These are phyloP conservation scores for Paecilomyces niveus DNA, from an alignment of 2,329 filamentous ascomycete genomes.

Conservation along the genomic window DNA sequence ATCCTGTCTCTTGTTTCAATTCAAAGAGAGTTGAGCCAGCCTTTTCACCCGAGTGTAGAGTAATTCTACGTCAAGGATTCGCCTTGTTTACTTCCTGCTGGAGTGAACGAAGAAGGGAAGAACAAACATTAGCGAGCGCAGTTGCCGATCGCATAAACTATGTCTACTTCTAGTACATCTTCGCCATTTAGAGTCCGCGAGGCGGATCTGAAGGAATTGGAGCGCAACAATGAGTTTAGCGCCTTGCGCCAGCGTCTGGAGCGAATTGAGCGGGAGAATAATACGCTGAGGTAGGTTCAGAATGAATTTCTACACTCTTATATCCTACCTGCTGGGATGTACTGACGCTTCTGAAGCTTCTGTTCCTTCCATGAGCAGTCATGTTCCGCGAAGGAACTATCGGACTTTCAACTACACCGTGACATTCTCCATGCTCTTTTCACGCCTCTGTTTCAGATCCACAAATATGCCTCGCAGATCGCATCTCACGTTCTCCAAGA, in stretches of 20 bases:
- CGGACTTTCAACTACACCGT: slow-evolving; percentile 44
- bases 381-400: slow-evolving; percentile 23
- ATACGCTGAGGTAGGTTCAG: slow-evolving; percentile 21
- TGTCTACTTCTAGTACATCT: slow-evolving; percentile 8
- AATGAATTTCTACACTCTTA: background rate
- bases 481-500: slow-evolving; percentile 45
- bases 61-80: background rate
- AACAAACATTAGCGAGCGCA: background rate
- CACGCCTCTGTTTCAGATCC: slow-evolving; percentile 51
- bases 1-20: background rate
- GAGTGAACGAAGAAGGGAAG: background rate
- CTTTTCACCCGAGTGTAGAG: background rate
- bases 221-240: slow-evolving; percentile 28
- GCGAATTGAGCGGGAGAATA: slow-evolving; percentile 28
- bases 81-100: background rate
- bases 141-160: slow-evolving; percentile 4
- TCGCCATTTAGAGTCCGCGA: slow-evolving; percentile 29
- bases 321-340: background rate
- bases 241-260: slow-evolving; percentile 26
- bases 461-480: slow-evolving; percentile 47
- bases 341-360: slow-evolving; percentile 18
- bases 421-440: slow-evolving; percentile 54
- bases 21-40: background rate
- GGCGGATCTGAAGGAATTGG: slow-evolving; percentile 21
- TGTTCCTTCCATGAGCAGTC: slow-evolving; percentile 27